These are phyloP conservation scores for Phytopythium delawarense DNA, from an alignment of 352 stramenopile species.

Conservation along the genomic window DNA sequence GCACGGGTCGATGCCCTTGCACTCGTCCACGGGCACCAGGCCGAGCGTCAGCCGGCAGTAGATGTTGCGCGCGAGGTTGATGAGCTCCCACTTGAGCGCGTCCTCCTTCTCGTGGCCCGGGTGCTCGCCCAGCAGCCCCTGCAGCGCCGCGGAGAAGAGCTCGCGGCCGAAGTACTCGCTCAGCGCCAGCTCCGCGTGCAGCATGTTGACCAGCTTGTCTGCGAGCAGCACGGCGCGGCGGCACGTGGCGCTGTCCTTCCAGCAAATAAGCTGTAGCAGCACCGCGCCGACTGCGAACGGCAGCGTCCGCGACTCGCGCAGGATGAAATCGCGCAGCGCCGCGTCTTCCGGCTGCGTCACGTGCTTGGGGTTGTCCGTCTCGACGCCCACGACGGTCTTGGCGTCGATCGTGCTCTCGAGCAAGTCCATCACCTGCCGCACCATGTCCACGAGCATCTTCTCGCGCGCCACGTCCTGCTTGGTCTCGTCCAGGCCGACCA, in stretches of 20 bases:
- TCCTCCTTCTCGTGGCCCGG: conserved; percentile 73
- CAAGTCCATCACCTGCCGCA: conserved; percentile 65
- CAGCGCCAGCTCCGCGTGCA: conserved; percentile 37
- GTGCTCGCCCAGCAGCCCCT: conserved; percentile 52
- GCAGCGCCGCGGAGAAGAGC: conserved; percentile 54
- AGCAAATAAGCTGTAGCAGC: conserved; percentile 57
- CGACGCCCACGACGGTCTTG: conserved; percentile 65
- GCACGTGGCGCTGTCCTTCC: conserved; percentile 72
- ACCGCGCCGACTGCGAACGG: conserved; percentile 46
- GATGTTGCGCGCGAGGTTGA: conserved; percentile 81
- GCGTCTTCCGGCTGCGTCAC: conserved; percentile 58
- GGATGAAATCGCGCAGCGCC: conserved; percentile 55
- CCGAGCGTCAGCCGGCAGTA: conserved; percentile 70
- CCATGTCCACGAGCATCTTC: conserved; percentile 73
- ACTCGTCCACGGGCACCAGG: conserved; percentile 66
- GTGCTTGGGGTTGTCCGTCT: conserved; percentile 76
- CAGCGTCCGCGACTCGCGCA: conserved; percentile 39
- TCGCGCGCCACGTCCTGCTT: conserved; percentile 66
- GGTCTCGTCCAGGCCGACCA: conserved; percentile 60
- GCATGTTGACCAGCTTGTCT: conserved; percentile 62
- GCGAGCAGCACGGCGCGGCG: conserved; percentile 50
- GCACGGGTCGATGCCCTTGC: conserved; percentile 76
- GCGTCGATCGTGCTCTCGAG: conserved; percentile 65
- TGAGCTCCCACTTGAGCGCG: conserved; percentile 78
- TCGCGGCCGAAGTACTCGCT: conserved; percentile 48